A percentile compares a stretch with the other conserved stretches of the same genome.
phyloP scores from a whole-genome alignment of 129 eudicot genomes.

The Gnaphalium uliginosum region DNA sequence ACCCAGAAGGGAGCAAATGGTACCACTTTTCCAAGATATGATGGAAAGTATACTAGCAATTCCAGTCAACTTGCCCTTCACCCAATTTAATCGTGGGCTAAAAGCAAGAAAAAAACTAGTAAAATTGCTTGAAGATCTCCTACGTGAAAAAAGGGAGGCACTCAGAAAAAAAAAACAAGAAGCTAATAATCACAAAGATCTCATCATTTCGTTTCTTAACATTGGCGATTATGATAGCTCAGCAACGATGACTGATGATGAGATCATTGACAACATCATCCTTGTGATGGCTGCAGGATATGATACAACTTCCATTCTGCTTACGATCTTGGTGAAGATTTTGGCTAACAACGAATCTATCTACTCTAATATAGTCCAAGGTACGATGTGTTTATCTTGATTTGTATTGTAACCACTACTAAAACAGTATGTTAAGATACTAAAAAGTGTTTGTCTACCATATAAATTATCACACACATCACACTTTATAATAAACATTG shows the following conservation, averaged over 20 bases:
- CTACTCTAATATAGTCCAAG: slow-evolving; percentile 19
- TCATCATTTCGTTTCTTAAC: slow-evolving; percentile 35
- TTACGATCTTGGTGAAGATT: slow-evolving; percentile 38
- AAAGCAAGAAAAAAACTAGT: slow-evolving; percentile 34
- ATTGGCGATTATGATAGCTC: slow-evolving; percentile 13
- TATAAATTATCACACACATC: too few species aligned
- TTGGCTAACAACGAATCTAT: slow-evolving; percentile 33
- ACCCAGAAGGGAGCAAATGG: slow-evolving; percentile 24
- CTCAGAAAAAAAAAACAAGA: slow-evolving; percentile 19
- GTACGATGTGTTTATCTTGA: not conserved
- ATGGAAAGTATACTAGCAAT: slow-evolving; percentile 30
- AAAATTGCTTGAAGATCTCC: slow-evolving; percentile 28
- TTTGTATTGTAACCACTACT: not conserved
- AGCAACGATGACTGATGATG: slow-evolving; percentile 32
- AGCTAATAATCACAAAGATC: slow-evolving; percentile 37
- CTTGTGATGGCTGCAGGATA: slow-evolving; percentile 36
- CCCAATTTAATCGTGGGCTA: slow-evolving; percentile 31
- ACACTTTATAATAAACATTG: not conserved
- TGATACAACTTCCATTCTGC: slow-evolving; percentile 34
- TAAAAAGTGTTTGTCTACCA: not conserved
- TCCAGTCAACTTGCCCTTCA: slow-evolving; percentile 42
- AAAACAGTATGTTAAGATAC: not conserved
- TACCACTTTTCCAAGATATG: slow-evolving; percentile 31
- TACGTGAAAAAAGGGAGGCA: slow-evolving; percentile 35
- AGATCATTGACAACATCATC: slow-evolving; percentile 40